A percentile compares a stretch with the other conserved stretches of the same genome.
Evolutionary conservation across 2,329 filamentous ascomycete genomes (phyloP).

Genomic region (Ceratocystis papillata): DNA sequence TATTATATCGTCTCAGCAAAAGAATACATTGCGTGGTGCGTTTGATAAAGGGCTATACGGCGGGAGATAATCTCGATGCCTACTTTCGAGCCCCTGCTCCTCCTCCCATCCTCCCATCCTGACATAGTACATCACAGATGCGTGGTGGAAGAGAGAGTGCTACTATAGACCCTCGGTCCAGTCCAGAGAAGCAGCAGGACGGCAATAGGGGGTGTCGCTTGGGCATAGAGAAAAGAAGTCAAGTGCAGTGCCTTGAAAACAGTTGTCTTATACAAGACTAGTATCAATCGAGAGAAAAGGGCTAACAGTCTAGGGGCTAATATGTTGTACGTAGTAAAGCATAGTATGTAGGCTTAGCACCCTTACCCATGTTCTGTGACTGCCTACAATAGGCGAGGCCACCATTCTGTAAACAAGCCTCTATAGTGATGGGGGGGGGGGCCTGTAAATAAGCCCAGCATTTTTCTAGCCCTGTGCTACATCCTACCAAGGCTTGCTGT

Average conservation of each 20-base stretch:
- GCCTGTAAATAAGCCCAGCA: not conserved
- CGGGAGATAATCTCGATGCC: no score
- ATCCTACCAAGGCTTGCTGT: not conserved
- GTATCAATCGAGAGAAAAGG: not conserved
- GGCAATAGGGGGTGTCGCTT: not conserved
- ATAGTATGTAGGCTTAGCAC: not conserved
- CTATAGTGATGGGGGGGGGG: no score
- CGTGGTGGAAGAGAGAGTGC: no score
- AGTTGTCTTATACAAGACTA: no score
- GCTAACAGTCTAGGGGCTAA: not conserved
- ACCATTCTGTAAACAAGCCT: not conserved
- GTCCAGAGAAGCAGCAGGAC: no score
- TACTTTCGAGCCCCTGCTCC: no score
- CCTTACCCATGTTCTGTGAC: not conserved
- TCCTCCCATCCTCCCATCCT: no score
- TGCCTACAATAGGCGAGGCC: constrained; percentile 1
- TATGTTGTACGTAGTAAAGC: not conserved
- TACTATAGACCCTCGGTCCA: no score
- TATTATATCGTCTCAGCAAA: no score
- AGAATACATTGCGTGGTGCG: no score
- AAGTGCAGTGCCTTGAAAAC: not conserved
- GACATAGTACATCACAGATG: no score
- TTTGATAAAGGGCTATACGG: no score
- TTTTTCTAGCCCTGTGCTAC: not conserved
- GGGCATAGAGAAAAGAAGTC: not conserved